Conservation (phyloP, 2,329 filamentous ascomycete species). For the Hypoxylon sp. region DNA sequence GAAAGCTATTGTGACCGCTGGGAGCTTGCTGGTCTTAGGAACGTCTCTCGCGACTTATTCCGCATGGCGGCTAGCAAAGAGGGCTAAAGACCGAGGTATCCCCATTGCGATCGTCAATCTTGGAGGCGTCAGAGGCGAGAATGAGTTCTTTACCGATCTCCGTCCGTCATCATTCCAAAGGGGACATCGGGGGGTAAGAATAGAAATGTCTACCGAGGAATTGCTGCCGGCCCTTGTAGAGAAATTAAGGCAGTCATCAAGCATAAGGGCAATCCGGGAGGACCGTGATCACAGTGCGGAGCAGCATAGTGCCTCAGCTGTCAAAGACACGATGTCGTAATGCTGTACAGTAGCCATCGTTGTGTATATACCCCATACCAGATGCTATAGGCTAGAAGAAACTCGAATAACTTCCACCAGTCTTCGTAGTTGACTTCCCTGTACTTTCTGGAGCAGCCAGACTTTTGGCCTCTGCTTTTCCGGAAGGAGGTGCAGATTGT, state of each 20-base stretch:
- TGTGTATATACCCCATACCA: constrained; percentile 41
- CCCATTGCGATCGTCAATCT: constrained; percentile 91
- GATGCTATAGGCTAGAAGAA: constrained; percentile 63
- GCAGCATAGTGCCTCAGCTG: constrained; percentile 58
- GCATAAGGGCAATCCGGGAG: constrained; percentile 33
- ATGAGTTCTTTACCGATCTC: constrained; percentile 75
- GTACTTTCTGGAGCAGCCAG: constrained; percentile 42
- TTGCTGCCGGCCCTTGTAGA: constrained; percentile 71
- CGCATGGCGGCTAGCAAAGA: constrained; percentile 89
- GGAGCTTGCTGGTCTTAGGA: constrained; percentile 83
- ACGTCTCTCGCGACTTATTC: constrained; percentile 96
- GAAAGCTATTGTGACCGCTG: constrained; percentile 81
- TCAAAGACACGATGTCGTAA: constrained; percentile 74
- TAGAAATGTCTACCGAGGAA: constrained; percentile 71
- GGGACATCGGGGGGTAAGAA: constrained; percentile 68
- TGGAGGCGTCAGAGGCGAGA: constrained; percentile 85
- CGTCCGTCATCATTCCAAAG: constrained; percentile 64
- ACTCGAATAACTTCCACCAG: constrained; percentile 58
- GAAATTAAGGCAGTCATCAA: constrained; percentile 59
- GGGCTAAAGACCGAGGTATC: constrained; percentile 85
- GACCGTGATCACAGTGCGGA: constrained; percentile 46
- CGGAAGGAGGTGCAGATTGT: constrained; percentile 45
- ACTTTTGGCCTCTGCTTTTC: constrained; percentile 49
- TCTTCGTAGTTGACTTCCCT: constrained; percentile 47
- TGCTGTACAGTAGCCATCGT: constrained; percentile 15